phyloP scores from a whole-genome alignment of 129 eudicot species.

The Chrysanthemum seticuspe region DNA sequence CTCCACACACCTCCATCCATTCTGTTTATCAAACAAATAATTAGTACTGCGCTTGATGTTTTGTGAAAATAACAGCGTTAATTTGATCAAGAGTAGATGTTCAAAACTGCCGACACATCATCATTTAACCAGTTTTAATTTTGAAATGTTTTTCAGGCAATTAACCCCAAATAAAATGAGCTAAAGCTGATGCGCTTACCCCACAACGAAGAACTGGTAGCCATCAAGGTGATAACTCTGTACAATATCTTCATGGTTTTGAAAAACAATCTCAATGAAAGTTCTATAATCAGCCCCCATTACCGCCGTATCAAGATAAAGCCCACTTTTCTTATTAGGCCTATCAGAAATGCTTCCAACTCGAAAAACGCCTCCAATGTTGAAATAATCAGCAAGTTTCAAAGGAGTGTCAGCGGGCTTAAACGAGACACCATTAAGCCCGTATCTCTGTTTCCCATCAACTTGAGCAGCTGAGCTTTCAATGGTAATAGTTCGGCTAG shows the following conservation, averaged over 20 bases:
- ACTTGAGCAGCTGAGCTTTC: conserved; percentile 71
- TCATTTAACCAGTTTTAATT: too few relatives aligned
- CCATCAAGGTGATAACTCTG: conserved; percentile 92
- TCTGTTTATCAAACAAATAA: conserved; percentile 37
- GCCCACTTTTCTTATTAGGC: conserved; percentile 49
- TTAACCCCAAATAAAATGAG: not conserved
- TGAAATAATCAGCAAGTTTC: conserved; percentile 82
- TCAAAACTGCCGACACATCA: too few relatives aligned
- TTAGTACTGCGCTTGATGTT: not conserved
- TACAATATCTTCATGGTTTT: conserved; percentile 59
- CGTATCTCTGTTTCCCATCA: conserved; percentile 77
- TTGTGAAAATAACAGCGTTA: not conserved
- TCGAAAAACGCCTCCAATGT: conserved; percentile 71
- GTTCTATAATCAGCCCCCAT: conserved; percentile 74
- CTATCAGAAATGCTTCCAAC: conserved; percentile 67
- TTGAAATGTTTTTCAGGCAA: too few relatives aligned
- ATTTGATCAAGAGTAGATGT: too few relatives aligned
- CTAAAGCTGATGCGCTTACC: conserved; percentile 43
- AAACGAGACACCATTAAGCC: conserved; percentile 74
- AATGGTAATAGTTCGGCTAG: conserved; percentile 66
- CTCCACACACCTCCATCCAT: conserved; percentile 97
- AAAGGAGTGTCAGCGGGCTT: conserved; percentile 77
- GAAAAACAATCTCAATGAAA: conserved; percentile 75
- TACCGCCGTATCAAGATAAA: conserved; percentile 74
- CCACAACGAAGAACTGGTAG: conserved; percentile 85